Evolutionary conservation across 257 asterid species (phyloP).

Genomic region (Oldenlandia corymbosa): DNA sequence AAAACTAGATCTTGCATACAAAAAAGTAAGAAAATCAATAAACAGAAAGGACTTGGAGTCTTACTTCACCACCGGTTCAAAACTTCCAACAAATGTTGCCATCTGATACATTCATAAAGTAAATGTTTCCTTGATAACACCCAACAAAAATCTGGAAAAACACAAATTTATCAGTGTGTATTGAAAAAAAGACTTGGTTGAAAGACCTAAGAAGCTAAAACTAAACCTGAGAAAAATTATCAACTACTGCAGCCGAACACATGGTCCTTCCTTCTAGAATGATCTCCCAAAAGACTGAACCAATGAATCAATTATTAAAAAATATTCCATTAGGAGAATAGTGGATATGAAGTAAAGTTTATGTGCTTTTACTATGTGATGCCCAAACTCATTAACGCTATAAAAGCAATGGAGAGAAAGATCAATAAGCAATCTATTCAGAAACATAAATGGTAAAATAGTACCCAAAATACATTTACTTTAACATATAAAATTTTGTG

Average conservation of each 20-base stretch:
- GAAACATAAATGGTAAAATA: neutral
- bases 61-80: slow-evolving; percentile 82
- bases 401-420: neutral
- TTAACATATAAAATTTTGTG: neutral
- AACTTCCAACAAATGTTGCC: slow-evolving; percentile 75
- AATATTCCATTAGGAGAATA: neutral
- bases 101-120: slow-evolving; percentile 58
- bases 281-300: slow-evolving; percentile 67
- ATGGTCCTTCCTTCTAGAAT: slow-evolving; percentile 74
- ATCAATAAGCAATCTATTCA: neutral
- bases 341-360: neutral
- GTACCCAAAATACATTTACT: no score
- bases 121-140: slow-evolving; percentile 72
- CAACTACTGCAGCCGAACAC: slow-evolving; percentile 81
- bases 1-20: no score
- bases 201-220: slow-evolving; percentile 13
- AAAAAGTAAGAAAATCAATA: no score
- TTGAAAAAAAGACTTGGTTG: slow-evolving; percentile 7
- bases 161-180: slow-evolving; percentile 5
- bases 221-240: slow-evolving; percentile 73
- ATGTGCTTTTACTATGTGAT: neutral
- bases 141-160: slow-evolving; percentile 74
- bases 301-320: slow-evolving; percentile 35
- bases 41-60: slow-evolving; percentile 2
- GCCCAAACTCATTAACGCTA: neutral